phyloP scores from a whole-genome alignment of 495 filamentous ascomycete genomes.

The Aspergillus affinis region DNA sequence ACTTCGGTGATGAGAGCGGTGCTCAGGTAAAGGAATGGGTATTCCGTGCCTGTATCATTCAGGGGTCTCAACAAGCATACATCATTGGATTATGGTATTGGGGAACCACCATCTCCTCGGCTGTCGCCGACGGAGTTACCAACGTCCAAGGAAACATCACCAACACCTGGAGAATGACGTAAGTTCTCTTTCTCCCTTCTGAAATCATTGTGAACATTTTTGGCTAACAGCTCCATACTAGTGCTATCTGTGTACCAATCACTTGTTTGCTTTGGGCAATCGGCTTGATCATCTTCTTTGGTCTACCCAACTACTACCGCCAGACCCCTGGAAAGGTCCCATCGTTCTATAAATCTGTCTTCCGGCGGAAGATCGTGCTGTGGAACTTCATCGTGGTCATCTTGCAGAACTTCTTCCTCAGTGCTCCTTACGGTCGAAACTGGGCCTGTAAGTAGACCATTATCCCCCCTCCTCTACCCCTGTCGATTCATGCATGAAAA shows the following conservation, averaged over 20 bases:
- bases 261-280: constrained; percentile 42
- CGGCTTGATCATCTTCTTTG: constrained; percentile 43
- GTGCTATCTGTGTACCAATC: constrained; percentile 45
- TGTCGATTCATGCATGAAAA: neutral
- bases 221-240: constrained; percentile 20
- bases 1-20: constrained; percentile 52
- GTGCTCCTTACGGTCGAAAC: constrained; percentile 50
- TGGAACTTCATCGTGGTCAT: constrained; percentile 52
- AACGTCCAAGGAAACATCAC: constrained; percentile 37
- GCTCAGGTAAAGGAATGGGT: constrained; percentile 52
- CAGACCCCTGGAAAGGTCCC: constrained; percentile 68
- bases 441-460: constrained; percentile 43
- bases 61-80: constrained; percentile 51
- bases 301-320: constrained; percentile 51
- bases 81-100: constrained; percentile 54
- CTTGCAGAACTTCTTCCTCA: constrained; percentile 50
- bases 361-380: constrained; percentile 48
- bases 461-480: too few species aligned
- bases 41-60: constrained; percentile 52
- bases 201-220: neutral
- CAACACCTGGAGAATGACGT: constrained; percentile 50
- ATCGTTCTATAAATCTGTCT: constrained; percentile 50
- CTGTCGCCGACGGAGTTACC: constrained; percentile 32
- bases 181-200: constrained; percentile 14
- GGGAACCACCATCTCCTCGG: constrained; percentile 44